Conservation (phyloP, 23 red algal species). For the Gracilaria domingensis region DNA sequence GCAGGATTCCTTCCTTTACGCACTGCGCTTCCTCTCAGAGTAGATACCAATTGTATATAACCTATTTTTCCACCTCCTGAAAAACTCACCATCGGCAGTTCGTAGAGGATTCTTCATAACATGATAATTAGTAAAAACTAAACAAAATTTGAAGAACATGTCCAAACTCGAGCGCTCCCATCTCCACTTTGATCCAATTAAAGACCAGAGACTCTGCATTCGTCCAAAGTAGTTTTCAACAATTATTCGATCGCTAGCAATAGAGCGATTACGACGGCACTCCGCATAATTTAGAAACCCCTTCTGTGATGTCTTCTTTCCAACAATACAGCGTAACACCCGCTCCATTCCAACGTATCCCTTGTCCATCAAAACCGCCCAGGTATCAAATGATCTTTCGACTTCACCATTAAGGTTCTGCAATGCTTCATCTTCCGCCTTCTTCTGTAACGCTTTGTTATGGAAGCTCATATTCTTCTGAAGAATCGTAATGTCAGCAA, state of each 20-base stretch:
- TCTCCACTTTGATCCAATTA: neutral
- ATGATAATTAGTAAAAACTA: neutral
- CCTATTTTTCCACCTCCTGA: neutral
- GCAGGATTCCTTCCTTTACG: too few species aligned
- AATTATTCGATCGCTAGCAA: neutral
- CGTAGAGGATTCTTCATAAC: neutral
- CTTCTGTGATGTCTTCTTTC: neutral
- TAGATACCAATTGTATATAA: neutral
- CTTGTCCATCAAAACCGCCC: neutral
- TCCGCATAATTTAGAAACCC: neutral
- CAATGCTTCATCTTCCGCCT: neutral
- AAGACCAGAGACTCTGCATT: neutral
- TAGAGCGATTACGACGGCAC: neutral
- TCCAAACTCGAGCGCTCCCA: neutral
- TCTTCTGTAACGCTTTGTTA: neutral
- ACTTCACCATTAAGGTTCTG: neutral
- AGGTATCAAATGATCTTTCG: neutral
- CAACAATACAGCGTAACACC: neutral
- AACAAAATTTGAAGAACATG: neutral
- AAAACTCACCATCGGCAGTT: neutral
- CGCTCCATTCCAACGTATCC: neutral
- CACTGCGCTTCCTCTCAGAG: neutral
- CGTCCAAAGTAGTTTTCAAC: neutral
- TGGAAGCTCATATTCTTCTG: neutral
- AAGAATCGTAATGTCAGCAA: neutral